Evolutionary conservation across 1,284 basidiomycete genomes (phyloP), one percentile per base, ranked within the genome.

Genomic region (Porogramme epimiltina): DNA sequence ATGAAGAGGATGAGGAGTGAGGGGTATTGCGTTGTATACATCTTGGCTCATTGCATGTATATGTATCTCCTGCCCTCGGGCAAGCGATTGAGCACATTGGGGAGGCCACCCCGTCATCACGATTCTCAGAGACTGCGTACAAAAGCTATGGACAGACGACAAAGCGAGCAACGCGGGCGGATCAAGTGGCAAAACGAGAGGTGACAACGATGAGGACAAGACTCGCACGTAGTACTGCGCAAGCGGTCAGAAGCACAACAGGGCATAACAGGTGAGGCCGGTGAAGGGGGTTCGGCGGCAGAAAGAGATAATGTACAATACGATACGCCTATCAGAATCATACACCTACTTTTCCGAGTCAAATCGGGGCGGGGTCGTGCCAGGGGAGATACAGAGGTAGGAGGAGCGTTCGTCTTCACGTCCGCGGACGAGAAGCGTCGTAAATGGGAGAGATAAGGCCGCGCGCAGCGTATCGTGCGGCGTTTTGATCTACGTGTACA

Each of bases 1-100:
- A 82, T 51, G 87, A 89, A 31, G 90, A 91, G 48, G 87, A 89
- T 47, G 82, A 85, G 49, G 79, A 82, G 60, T 76, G 72, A 48
- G 36, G 23, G 19, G 36, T 16, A 6, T n/a, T 37, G 34, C 28
- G 28, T 37, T 9, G 34, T n/a, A 42, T 15, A n/a, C 16, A 28
- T 22, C 31, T n/a, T 22, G 23, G n/a, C 45, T 24, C 16, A 31
- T 25, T 25, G 38, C 45, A 38, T 48, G 48, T 56, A 51, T 50
- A 18, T n/a, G n/a, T n/a, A n/a, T n/a, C n/a, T n/a, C n/a, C n/a
- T n/a, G n/a, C n/a, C n/a, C n/a, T n/a, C n/a, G n/a, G n/a, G n/a
- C n/a, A n/a, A n/a, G n/a, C n/a, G n/a, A n/a, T n/a, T n/a, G n/a
- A n/a, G n/a, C n/a, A n/a, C n/a, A n/a, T n/a, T n/a, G 10, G 9